phyloP scores from a whole-genome alignment of 2,329 filamentous ascomycete species.

The Alternaria sp. region DNA sequence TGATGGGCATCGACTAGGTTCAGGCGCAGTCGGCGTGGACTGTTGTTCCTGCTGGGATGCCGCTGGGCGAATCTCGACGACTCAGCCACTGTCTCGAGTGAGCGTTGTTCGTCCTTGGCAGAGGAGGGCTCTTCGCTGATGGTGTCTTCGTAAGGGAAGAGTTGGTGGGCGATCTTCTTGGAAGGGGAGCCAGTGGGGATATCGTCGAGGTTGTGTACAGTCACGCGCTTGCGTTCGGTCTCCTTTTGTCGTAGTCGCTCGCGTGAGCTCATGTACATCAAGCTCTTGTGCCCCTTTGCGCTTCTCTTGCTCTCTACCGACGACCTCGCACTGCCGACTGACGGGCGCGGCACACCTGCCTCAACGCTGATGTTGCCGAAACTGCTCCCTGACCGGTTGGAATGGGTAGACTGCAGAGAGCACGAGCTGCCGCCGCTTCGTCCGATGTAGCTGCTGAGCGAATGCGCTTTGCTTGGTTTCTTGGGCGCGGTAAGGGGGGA shows the following conservation, averaged over 20 bases:
- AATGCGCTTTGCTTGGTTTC: slow-evolving; percentile 50
- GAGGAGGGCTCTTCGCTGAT: slow-evolving; percentile 48
- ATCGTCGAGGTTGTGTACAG: slow-evolving; percentile 53
- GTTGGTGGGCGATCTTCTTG: slow-evolving; percentile 33
- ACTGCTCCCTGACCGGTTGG: slow-evolving; percentile 46
- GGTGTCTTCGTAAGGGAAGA: slow-evolving; percentile 46
- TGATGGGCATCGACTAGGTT: slow-evolving; percentile 34
- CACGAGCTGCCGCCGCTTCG: slow-evolving; percentile 44
- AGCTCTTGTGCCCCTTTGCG: slow-evolving; percentile 58
- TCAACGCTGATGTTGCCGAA: slow-evolving; percentile 55
- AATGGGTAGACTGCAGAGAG: slow-evolving; percentile 48
- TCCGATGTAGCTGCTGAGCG: slow-evolving; percentile 68
- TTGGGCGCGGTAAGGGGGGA: slow-evolving; percentile 73
- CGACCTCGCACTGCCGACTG: slow-evolving; percentile 42
- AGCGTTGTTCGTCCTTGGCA: slow-evolving; percentile 19
- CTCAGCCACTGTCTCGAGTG: slow-evolving; percentile 28
- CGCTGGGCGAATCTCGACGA: slow-evolving; percentile 40
- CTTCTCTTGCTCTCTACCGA: slow-evolving; percentile 49
- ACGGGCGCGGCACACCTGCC: slow-evolving; percentile 37
- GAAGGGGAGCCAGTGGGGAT: slow-evolving; percentile 37
- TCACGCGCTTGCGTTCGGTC: slow-evolving; percentile 66
- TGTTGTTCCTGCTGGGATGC: slow-evolving; percentile 43
- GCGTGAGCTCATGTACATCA: slow-evolving; percentile 78
- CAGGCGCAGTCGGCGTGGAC: slow-evolving; percentile 40
- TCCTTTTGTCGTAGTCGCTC: slow-evolving; percentile 71